Conservation (phyloP, 164 flowering plant genomes). For the Piper longum region DNA sequence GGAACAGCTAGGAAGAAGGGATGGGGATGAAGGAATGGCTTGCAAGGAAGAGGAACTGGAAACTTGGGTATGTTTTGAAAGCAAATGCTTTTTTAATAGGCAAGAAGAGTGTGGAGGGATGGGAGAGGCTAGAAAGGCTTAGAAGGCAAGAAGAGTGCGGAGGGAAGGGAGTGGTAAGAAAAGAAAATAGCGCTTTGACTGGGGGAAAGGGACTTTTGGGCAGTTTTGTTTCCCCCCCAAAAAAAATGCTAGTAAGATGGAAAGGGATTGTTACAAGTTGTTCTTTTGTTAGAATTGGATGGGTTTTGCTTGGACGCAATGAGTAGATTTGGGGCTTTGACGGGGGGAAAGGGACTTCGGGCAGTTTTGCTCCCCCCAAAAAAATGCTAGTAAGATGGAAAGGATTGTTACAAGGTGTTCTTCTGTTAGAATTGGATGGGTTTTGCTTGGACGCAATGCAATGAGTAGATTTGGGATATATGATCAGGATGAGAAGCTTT, state of each 20-base stretch:
- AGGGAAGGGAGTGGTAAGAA: neutral
- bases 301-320: neutral
- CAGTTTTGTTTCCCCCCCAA: too few species aligned
- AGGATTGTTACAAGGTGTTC: neutral
- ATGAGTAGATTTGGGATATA: neutral
- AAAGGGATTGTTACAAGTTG: too few species aligned
- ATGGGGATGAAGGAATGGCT: neutral
- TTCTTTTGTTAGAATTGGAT: neutral
- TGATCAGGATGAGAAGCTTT: too few species aligned
- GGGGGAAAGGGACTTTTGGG: neutral
- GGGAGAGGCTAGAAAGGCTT: neutral
- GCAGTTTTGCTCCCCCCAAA: neutral
- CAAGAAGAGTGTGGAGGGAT: neutral
- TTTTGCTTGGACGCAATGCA: neutral
- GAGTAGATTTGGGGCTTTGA: neutral
- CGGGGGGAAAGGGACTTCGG: neutral
- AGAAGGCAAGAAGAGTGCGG: neutral
- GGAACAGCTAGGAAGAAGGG: too few species aligned
- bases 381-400: too few species aligned
- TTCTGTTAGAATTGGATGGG: neutral
- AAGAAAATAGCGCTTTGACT: neutral
- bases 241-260: too few species aligned
- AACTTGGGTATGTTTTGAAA: neutral
- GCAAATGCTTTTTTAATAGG: neutral
- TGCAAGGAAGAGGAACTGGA: neutral